Base-by-base conservation (phyloP, 2,329 filamentous ascomycete genomes). In the Chaetomiaceae sp. region DNA sequence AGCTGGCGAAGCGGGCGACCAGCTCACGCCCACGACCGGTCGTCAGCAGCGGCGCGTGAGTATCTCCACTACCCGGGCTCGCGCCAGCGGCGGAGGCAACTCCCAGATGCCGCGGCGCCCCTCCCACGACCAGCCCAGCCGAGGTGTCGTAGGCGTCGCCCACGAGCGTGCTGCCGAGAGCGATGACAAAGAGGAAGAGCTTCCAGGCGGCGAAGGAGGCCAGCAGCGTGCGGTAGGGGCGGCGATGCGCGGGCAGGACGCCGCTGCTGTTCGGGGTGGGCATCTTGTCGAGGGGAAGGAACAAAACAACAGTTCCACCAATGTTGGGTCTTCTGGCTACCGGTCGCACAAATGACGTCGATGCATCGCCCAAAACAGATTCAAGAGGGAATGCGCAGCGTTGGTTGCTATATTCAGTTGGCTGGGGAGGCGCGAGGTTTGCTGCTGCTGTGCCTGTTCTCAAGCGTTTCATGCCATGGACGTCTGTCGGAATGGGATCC, bases 71-170 rank as follows among this genome's bases (percentile, higher is more conserved):
- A 11, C 69, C n/a, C n/a, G n/a, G n/a, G n/a, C n/a, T n/a, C n/a
- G n/a, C n/a, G n/a, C n/a, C n/a, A n/a, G n/a, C n/a, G n/a, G n/a
- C n/a, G n/a, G n/a, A n/a, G n/a, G n/a, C n/a, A n/a, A n/a, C n/a
- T n/a, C n/a, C n/a, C 47, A 41, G 62, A 57, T 45, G 24, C 18
- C n/a, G 15, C 58, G 47, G 58, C 54, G 45, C 62, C 47, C 59
- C 60, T 56, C 67, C 56, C 53, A 73, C 64, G 53, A 69, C 60
- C 67, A 74, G 58, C 32, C 74, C 74, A 6, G 77, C 83, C 6
- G 86, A 91, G n/a, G 86, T 90, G 66, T 94, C 87, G 63, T 93
- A 94, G 54, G 78, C 79, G 14, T 77, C 76, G 48, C 73, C 78
- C 38, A 76, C 62, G 42, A 67, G 60, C 42, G 65, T 65, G 30